Conservation (phyloP, 441 rosid species). For the Sinapis alba region DNA sequence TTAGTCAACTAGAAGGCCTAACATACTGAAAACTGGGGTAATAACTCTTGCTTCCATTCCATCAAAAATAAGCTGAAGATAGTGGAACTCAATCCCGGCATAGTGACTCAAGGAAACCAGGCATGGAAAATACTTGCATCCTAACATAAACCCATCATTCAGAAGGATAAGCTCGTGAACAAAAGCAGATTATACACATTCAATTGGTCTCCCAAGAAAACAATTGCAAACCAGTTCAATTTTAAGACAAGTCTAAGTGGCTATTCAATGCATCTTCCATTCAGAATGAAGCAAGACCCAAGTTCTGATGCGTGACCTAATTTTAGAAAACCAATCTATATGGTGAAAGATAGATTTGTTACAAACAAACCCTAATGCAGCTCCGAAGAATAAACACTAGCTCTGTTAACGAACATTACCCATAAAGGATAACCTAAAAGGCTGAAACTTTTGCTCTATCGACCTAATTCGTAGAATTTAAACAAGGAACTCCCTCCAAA, state of each 20-base stretch:
- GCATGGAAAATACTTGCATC: not conserved
- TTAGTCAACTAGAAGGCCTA: not conserved
- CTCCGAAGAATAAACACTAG: constrained; percentile 5
- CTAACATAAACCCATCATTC: not conserved
- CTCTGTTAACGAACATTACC: constrained; percentile 18
- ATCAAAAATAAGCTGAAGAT: not conserved
- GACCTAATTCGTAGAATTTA: constrained; percentile 28
- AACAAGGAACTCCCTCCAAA: constrained; percentile 23
- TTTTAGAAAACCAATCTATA: constrained; percentile 5
- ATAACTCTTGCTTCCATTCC: not conserved
- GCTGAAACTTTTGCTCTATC: not conserved
- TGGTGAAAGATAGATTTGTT: not conserved
- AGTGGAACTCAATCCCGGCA: not conserved
- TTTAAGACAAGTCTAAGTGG: constrained; percentile 13
- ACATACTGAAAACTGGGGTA: not conserved
- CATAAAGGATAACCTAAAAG: not conserved
- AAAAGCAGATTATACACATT: not conserved
- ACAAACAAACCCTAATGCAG: constrained; percentile 42
- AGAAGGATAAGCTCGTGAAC: not conserved
- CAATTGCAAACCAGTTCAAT: not conserved
- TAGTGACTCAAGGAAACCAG: not conserved
- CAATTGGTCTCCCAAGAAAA: not conserved
- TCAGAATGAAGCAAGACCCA: constrained; percentile 4
- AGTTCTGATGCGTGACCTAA: constrained; percentile 28
- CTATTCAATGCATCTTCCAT: not conserved